A percentile compares a stretch with the other conserved stretches of the same genome.
Conservation (phyloP, 208 protist genomes). For the Kentomonas sorsogonicus region DNA sequence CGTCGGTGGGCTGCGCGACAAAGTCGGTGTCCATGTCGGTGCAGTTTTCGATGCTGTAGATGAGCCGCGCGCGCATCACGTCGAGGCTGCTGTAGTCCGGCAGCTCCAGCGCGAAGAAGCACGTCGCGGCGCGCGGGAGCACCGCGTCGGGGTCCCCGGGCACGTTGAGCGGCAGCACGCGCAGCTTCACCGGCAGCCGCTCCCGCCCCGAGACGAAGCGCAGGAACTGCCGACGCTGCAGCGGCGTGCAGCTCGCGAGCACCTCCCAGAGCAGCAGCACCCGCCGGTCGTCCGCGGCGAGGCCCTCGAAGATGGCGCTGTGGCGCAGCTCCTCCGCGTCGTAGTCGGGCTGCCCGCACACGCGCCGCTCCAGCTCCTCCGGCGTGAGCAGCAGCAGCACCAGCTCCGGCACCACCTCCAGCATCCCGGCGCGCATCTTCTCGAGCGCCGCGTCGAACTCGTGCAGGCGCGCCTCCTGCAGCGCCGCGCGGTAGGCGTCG, state of each 20-base stretch:
- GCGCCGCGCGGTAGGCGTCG: slow-evolving; percentile 68
- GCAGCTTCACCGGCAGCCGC: slow-evolving; percentile 83
- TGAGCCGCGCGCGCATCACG: slow-evolving; percentile 91
- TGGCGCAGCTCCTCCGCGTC: slow-evolving; percentile 77
- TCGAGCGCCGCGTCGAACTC: slow-evolving; percentile 76
- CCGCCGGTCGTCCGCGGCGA: slow-evolving; percentile 70
- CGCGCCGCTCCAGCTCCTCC: slow-evolving; percentile 77
- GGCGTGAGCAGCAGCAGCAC: slow-evolving; percentile 80
- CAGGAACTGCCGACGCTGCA: slow-evolving; percentile 84
- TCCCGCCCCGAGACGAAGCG: slow-evolving; percentile 89
- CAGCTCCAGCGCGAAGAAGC: slow-evolving; percentile 94
- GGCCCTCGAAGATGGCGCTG: slow-evolving; percentile 77
- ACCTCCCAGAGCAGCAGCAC: slow-evolving; percentile 90
- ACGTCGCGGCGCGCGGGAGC: slow-evolving; percentile 92
- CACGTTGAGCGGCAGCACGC: slow-evolving; percentile 62
- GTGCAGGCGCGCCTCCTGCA: slow-evolving; percentile 64
- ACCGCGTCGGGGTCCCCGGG: slow-evolving; percentile 77
- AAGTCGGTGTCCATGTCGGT: slow-evolving; percentile 93
- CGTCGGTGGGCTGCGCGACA: slow-evolving; percentile 68
- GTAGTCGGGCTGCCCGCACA: slow-evolving; percentile 91
- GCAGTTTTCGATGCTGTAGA: slow-evolving; percentile 95
- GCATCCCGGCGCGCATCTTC: slow-evolving; percentile 81
- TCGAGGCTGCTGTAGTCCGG: slow-evolving; percentile 92
- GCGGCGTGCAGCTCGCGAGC: slow-evolving; percentile 74
- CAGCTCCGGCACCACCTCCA: slow-evolving; percentile 80